Percentiles rank a stretch among this genome's conserved stretches.
Conservation (phyloP, 2,329 filamentous ascomycete species). For the Fusarium dlaminii region DNA sequence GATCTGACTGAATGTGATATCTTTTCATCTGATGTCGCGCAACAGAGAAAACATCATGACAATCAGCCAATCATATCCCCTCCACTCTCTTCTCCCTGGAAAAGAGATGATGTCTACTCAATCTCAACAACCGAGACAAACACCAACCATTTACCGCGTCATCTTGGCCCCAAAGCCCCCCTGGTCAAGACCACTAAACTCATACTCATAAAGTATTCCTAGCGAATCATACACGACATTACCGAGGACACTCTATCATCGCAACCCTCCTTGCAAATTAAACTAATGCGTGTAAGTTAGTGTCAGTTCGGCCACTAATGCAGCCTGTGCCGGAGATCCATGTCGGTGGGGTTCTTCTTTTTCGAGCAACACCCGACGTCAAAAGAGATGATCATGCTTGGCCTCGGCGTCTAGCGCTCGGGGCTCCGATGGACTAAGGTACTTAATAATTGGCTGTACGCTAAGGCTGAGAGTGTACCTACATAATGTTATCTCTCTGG, state of each 20-base stretch:
- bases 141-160: not conserved
- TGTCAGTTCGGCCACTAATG: slow-evolving; percentile 33
- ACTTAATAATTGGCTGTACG: not conserved
- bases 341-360: not conserved
- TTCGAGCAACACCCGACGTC: not conserved
- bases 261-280: not conserved
- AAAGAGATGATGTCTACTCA: not conserved
- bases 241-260: not conserved
- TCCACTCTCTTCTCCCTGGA: not conserved
- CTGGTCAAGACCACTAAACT: not conserved
- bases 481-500: not conserved
- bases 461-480: not conserved
- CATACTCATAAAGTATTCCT: not conserved
- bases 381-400: not conserved
- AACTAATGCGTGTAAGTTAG: slow-evolving; percentile 18
- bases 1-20: not conserved
- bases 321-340: slow-evolving; percentile 15
- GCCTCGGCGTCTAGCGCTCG: not conserved
- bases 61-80: not conserved
- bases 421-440: not conserved
- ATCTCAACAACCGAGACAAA: not conserved
- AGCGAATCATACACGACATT: not conserved
- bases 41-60: not conserved
- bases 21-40: not conserved
- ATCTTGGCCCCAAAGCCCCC: not conserved